phyloP scores from a whole-genome alignment of 495 filamentous ascomycete species.

The Aspergillus conjunctus region DNA sequence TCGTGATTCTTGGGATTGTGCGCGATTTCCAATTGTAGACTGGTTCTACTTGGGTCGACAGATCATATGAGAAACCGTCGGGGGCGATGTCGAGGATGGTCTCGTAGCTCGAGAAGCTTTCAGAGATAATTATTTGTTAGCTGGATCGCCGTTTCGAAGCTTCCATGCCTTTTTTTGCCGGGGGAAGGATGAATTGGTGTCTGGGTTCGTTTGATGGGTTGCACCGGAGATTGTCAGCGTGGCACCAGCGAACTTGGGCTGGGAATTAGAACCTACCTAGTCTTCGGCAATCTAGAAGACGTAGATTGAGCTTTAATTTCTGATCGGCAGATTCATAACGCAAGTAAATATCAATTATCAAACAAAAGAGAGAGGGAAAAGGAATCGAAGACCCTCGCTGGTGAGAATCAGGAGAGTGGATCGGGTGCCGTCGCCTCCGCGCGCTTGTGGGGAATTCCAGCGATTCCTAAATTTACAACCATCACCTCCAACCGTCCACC shows the following conservation, averaged over 20 bases:
- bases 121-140: slow-evolving; percentile 23
- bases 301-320: slow-evolving; percentile 3
- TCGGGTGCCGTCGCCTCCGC: slow-evolving; percentile 31
- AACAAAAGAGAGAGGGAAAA: neutral
- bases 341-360: neutral
- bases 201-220: slow-evolving; percentile 28
- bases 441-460: slow-evolving; percentile 31
- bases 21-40: neutral
- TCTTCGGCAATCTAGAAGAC: neutral
- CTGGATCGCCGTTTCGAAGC: slow-evolving; percentile 22
- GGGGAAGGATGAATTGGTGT: slow-evolving; percentile 15
- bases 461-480: slow-evolving; percentile 17
- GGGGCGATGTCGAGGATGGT: slow-evolving; percentile 17
- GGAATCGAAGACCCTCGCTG: slow-evolving; percentile 12
- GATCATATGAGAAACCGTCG: slow-evolving; percentile 29
- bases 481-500: neutral
- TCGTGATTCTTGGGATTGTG: slow-evolving; percentile 8
- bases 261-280: slow-evolving; percentile 4
- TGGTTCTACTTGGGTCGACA: slow-evolving; percentile 7
- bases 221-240: slow-evolving; percentile 13
- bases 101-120: slow-evolving; percentile 15
- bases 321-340: neutral
- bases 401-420: slow-evolving; percentile 36
- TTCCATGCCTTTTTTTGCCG: slow-evolving; percentile 28
- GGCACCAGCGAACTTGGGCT: slow-evolving; percentile 5